Evolutionary conservation across 495 filamentous ascomycete species (phyloP), one percentile per base, ranked within the genome.

Genomic region (Hypoxylon cercidicola): DNA sequence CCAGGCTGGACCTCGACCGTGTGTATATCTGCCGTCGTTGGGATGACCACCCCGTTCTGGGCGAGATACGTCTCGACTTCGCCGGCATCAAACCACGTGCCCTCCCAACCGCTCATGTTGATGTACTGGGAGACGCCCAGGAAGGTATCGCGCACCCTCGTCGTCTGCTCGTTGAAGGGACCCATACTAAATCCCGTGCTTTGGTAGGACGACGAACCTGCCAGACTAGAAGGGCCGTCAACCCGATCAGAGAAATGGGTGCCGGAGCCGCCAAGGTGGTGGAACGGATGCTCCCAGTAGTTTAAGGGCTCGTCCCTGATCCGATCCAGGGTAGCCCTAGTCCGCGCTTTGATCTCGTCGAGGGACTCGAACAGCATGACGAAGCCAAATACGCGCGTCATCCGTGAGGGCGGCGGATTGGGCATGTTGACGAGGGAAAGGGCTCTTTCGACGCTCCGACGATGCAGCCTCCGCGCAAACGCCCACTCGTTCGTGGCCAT

Each of bases 11-110:
- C 50, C 54, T 82, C 84, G 45, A 76, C 82, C 21, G 77, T 84
- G 18, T 83, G 79, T 70, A 75, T 84, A 40, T 82, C 84, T 4
- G 82, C 79, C 7, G 76, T 70, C 0, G 81, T 75, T 1, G 85
- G 80, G 32, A 90, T 84, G 15, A 76, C 66, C 15, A 90, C 77
- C 0, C 87, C 87, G 28, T 83, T 79, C 69, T 85, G 77, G 52
- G 77, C 75, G 15, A 94, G 80, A 72, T 88, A 92, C 9, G 85
- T 78, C 73, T 93, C 88, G 4, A 92, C 86, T 66, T 93, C 91
- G 46, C 86, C 79, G 4, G 88, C 79, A 63, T 93, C 89, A 63
- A 90, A 89, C 82, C 88, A 93, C 48, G 91, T 89, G 19, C 89
- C 88, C 37, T 86, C 80, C 69, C 87, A 81, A 0, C 83, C 85